Percentiles rank a stretch among this genome's conserved stretches.
Conservation (phyloP, 306 rosid genomes). For the Sicyos baderoa region DNA sequence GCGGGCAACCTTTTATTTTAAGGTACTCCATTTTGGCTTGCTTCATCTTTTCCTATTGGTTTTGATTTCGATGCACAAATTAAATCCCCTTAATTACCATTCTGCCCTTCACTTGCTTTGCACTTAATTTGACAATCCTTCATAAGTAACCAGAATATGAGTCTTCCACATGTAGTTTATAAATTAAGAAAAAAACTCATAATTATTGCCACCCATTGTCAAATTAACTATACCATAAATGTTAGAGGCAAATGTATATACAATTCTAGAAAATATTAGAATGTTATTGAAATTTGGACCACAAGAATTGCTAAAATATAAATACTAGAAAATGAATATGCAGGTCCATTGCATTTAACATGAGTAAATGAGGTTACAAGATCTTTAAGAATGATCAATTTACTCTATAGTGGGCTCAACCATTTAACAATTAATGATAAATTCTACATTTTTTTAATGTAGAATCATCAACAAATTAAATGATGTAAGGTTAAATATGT, state of each 20-base stretch:
- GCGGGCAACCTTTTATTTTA: conserved; percentile 17
- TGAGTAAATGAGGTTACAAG: too few species aligned
- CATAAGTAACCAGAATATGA: not conserved
- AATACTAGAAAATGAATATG: not conserved
- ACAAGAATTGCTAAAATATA: not conserved
- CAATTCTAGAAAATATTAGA: not conserved
- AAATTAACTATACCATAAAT: not conserved
- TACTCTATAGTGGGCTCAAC: too few species aligned
- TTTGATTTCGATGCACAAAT: not conserved
- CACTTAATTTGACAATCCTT: conserved; percentile 9
- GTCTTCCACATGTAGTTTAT: not conserved
- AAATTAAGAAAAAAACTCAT: not conserved
- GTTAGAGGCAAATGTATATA: not conserved
- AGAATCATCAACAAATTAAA: too few species aligned
- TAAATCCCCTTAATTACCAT: not conserved
- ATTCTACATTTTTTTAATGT: too few species aligned
- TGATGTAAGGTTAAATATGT: too few species aligned
- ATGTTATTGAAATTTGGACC: not conserved
- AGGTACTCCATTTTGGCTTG: conserved; percentile 17
- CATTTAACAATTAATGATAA: too few species aligned
- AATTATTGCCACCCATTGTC: not conserved
- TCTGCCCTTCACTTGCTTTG: not conserved
- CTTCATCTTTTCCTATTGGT: not conserved
- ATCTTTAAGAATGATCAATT: too few species aligned
- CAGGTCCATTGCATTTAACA: too few species aligned